phyloP scores from a whole-genome alignment of 371 early-diverging fungal species.

The Mortierella sp. region DNA sequence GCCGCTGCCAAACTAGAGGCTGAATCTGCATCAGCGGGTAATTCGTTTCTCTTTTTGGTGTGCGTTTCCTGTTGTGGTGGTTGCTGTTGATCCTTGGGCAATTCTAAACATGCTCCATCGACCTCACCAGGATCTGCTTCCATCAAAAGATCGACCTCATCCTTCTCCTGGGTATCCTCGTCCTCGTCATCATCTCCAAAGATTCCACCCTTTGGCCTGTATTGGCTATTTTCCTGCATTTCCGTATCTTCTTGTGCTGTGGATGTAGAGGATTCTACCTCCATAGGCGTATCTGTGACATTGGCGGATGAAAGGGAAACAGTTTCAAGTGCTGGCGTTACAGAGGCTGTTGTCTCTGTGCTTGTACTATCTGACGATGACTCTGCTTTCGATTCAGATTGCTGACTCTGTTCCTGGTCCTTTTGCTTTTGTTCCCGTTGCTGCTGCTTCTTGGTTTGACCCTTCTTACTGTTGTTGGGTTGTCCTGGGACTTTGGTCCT shows the following conservation, averaged over 20 bases:
- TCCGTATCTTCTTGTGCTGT: constrained; percentile 9
- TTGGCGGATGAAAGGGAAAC: neutral
- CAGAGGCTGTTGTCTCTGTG: neutral
- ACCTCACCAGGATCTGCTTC: constrained; percentile 55
- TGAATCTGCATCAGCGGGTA: constrained; percentile 13
- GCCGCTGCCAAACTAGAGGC: constrained; percentile 11
- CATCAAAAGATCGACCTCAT: constrained; percentile 54
- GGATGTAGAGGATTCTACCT: constrained; percentile 4
- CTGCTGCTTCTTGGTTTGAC: constrained; percentile 46
- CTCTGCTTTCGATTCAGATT: constrained; percentile 12
- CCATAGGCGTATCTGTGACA: neutral
- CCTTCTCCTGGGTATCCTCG: constrained; percentile 28
- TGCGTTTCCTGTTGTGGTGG: constrained; percentile 2
- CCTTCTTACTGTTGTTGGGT: constrained; percentile 52
- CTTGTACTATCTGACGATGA: neutral
- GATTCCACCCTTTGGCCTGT: constrained; percentile 32
- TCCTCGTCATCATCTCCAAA: constrained; percentile 44
- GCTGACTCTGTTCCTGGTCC: constrained; percentile 11
- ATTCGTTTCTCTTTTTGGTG: constrained; percentile 35
- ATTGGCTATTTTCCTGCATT: constrained; percentile 9
- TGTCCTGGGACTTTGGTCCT: constrained; percentile 54
- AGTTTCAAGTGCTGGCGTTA: neutral
- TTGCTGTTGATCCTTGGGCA: constrained; percentile 41
- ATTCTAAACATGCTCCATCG: constrained; percentile 51
- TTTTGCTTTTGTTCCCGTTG: constrained; percentile 18